phyloP scores from a whole-genome alignment of 2,329 filamentous ascomycete genomes.

The Cercospora zeae-maydis region DNA sequence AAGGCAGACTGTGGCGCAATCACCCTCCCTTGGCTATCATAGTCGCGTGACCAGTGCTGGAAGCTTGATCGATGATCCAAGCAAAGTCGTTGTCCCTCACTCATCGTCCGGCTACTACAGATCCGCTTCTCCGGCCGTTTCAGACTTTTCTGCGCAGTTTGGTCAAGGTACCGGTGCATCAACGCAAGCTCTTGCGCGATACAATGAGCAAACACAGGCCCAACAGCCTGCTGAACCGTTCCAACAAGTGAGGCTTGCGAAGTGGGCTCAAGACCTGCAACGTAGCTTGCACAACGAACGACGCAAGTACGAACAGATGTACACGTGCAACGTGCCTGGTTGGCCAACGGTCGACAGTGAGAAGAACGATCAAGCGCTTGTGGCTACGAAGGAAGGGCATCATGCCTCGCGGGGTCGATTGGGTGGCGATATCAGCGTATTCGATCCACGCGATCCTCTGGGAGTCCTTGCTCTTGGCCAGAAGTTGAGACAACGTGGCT shows the following conservation, averaged over 20 bases:
- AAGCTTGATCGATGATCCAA: conserved; percentile 30
- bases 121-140: conserved; percentile 33
- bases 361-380: conserved; percentile 27
- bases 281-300: conserved; percentile 70
- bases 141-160: conserved; percentile 20
- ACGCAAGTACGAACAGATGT: conserved; percentile 63
- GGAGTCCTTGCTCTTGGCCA: conserved; percentile 66
- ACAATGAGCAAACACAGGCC: conserved; percentile 47
- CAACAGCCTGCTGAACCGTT: conserved; percentile 53
- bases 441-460: conserved; percentile 69
- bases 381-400: conserved; percentile 30
- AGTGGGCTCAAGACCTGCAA: conserved; percentile 80
- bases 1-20: conserved; percentile 26
- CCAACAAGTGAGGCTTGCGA: conserved; percentile 68
- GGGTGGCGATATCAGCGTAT: conserved; percentile 37
- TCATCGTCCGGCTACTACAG: conserved; percentile 34
- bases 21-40: conserved; percentile 23
- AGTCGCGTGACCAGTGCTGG: conserved; percentile 28
- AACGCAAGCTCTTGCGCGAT: conserved; percentile 54
- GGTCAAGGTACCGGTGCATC: conserved; percentile 17
- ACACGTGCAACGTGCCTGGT: conserved; percentile 53
- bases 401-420: conserved; percentile 30
- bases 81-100: conserved; percentile 34
- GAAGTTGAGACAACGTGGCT: conserved; percentile 58
- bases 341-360: conserved; percentile 57